phyloP scores from a whole-genome alignment of 2,329 filamentous ascomycete genomes.

The Colletotrichum tabaci region DNA sequence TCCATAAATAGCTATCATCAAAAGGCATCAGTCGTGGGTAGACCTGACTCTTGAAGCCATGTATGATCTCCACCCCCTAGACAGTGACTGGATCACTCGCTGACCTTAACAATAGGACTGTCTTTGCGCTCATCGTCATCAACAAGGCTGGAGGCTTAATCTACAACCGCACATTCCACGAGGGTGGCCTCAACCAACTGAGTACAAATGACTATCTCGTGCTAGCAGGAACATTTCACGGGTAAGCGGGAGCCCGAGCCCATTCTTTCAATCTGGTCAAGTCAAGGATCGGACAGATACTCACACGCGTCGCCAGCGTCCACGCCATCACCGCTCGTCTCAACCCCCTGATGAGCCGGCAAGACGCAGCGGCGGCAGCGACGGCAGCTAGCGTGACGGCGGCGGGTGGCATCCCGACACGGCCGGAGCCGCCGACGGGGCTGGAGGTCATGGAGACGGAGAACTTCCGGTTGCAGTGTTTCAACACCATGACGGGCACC shows the following conservation, averaged over 20 bases:
- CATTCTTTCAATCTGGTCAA: constrained; percentile 43
- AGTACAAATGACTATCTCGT: constrained; percentile 97
- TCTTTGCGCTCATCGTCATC: constrained; percentile 96
- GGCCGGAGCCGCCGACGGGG: constrained; percentile 79
- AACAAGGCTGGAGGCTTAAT: constrained; percentile 98
- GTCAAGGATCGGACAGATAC: constrained; percentile 14
- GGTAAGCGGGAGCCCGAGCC: constrained; percentile 67
- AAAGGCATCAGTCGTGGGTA: constrained; percentile 16
- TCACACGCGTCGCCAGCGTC: constrained; percentile 62
- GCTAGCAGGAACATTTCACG: constrained; percentile 96
- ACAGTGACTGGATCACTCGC: constrained; percentile 9
- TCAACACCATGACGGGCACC: constrained; percentile 92
- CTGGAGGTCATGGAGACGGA: constrained; percentile 94
- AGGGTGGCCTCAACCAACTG: constrained; percentile 87
- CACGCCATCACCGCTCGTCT: constrained; percentile 78
- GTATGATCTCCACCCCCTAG: background rate
- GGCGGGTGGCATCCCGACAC: constrained; percentile 54
- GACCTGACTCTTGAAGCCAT: constrained; percentile 23
- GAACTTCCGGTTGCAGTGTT: constrained; percentile 96
- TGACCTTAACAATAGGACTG: constrained; percentile 74
- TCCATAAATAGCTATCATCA: background rate
- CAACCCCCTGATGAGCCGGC: constrained; percentile 65
- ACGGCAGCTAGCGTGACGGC: constrained; percentile 54
- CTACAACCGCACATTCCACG: constrained; percentile 94
- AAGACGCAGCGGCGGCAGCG: constrained; percentile 53